Evolutionary conservation across 2,329 filamentous ascomycete genomes (phyloP).

Genomic region (Calonectria fujianensis): DNA sequence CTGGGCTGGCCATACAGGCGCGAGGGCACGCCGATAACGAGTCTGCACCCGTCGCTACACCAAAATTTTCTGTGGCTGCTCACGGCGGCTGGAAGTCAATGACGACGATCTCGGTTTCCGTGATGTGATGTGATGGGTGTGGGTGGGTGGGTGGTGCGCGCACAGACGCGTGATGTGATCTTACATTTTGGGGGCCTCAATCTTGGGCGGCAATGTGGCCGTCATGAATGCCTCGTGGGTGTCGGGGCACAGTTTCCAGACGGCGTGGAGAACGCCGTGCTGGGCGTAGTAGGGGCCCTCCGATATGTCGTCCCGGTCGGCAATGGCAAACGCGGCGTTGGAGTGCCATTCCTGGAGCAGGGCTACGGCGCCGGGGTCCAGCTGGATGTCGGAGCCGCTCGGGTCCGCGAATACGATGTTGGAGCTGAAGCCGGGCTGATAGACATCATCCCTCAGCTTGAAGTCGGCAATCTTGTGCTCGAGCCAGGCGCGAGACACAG

Average conservation of each 20-base stretch:
- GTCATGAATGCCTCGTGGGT: conserved; percentile 12
- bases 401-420: conserved; percentile 2
- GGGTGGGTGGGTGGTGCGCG: background rate
- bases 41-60: conserved; percentile 6
- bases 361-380: background rate
- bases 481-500: background rate
- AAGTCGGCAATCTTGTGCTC: background rate
- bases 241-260: conserved; percentile 3
- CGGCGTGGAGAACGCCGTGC: background rate
- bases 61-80: conserved; percentile 16
- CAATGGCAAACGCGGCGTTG: background rate
- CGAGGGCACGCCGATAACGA: conserved; percentile 15
- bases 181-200: conserved; percentile 6
- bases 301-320: background rate
- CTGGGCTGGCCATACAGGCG: background rate
- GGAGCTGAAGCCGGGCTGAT: background rate
- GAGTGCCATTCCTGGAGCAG: background rate
- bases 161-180: background rate
- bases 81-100: background rate
- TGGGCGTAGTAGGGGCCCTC: background rate
- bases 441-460: background rate
- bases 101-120: background rate
- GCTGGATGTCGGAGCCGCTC: background rate
- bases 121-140: background rate
- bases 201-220: background rate